Base-by-base conservation (phyloP, 2,329 filamentous ascomycete species). In the Colletotrichum tofieldiae region DNA sequence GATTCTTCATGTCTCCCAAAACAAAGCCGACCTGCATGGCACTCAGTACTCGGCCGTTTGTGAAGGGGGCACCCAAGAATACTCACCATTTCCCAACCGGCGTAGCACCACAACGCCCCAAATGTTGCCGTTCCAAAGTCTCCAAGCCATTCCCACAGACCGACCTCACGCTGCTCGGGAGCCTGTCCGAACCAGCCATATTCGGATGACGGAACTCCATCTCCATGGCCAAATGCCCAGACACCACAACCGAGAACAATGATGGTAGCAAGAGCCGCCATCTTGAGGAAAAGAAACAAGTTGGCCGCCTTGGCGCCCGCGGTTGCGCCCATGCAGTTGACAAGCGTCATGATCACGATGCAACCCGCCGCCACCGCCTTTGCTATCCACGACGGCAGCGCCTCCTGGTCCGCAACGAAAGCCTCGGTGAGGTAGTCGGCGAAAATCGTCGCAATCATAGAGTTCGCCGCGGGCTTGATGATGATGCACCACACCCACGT, bases 1-100 rank as follows among this genome's bases (percentile, higher is more conserved):
- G 78, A 59, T 78, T 75, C 47, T 72, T 70, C 76, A 78, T 77
- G 52, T 80, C 78, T 52, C 77, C 76, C 37, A 75, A 67, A 32
- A 81, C 76, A 65, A 80, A 81, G 11, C 75, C 71, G 18, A 73
- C 67, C 71, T 75, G 59, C 74, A 41, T 63, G 63, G 43, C 23
- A 32, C 20, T 73, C 61, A 69, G 55, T 23, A 61, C 16, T 47
- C n/a, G 26, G 16, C 29, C 45, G 23, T 37, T 45, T 14, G 14
- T 9, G 14, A 35, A 35, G 18, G 6, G 23, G n/a, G 32, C 51
- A 77, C 76, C 3, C 80, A 68, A 77, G 68, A 77, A 76, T 20
- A 77, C 83, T 79, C 69, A 85, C 83, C 67, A 81, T 84, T 66
- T 86, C 83, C 83, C 82, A 86, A 1, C 84, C 84, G 55, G 82